A percentile compares a stretch with the other conserved stretches of the same genome.
phyloP scores from a whole-genome alignment of 352 stramenopile species.

The Blastocystis sp. region DNA sequence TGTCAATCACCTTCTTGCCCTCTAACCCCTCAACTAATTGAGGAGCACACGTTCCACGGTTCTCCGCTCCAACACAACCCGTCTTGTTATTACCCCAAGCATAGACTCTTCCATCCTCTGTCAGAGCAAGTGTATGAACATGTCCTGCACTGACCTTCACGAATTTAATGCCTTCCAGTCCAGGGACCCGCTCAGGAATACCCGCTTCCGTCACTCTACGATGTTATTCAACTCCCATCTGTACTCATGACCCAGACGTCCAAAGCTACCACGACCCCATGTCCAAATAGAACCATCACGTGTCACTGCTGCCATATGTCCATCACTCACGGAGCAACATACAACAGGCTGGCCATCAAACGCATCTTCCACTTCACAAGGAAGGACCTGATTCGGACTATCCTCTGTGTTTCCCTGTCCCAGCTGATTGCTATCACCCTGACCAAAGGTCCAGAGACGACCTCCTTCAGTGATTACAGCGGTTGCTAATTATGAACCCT shows the following conservation, averaged over 20 bases:
- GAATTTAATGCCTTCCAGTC: neutral
- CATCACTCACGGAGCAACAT: constrained; percentile 63
- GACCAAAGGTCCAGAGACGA: constrained; percentile 35
- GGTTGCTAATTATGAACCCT: neutral
- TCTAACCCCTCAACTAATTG: neutral
- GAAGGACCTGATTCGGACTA: constrained; percentile 22
- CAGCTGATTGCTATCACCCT: constrained; percentile 42
- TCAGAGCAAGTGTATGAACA: constrained; percentile 28
- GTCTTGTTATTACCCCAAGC: constrained; percentile 52
- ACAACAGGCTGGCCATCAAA: constrained; percentile 21
- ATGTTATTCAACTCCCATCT: neutral
- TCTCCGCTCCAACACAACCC: constrained; percentile 3
- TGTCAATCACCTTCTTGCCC: constrained; percentile 5
- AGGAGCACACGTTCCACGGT: neutral
- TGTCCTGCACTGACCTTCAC: constrained; percentile 15
- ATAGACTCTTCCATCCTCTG: constrained; percentile 11
- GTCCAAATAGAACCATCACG: constrained; percentile 67
- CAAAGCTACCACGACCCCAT: constrained; percentile 68
- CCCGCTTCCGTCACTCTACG: constrained; percentile 20
- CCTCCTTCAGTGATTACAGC: constrained; percentile 26
- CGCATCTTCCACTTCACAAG: constrained; percentile 34
- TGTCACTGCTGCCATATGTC: constrained; percentile 68
- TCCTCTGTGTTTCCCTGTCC: constrained; percentile 29
- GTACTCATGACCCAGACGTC: constrained; percentile 66
- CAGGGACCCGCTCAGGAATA: neutral